These are phyloP conservation scores for Fusarium sp. DNA, from an alignment of 2,329 filamentous ascomycete species.

Conservation along the genomic window DNA sequence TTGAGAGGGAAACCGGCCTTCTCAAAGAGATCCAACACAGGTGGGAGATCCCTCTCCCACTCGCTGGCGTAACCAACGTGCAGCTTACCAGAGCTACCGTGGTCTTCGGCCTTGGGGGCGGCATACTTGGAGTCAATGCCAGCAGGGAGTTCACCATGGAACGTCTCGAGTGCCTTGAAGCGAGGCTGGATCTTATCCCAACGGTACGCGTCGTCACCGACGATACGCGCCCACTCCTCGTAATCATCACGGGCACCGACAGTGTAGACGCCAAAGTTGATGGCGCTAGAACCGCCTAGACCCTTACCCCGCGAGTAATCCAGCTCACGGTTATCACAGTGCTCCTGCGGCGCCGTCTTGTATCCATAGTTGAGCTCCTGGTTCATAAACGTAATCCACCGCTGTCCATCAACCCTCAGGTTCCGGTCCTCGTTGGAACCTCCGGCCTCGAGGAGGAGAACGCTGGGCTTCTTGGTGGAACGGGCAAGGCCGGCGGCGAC, in stretches of 20 bases:
- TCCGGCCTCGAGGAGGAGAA: constrained; percentile 72
- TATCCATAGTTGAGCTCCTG: constrained; percentile 63
- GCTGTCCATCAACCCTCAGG: constrained; percentile 63
- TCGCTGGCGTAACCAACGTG: constrained; percentile 59
- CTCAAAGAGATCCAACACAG: constrained; percentile 59
- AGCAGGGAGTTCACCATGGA: constrained; percentile 54
- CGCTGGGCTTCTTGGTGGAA: constrained; percentile 57
- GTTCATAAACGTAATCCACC: constrained; percentile 63
- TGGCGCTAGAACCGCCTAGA: constrained; percentile 62
- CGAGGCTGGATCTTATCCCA: constrained; percentile 65
- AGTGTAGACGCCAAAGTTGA: constrained; percentile 66
- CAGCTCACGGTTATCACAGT: constrained; percentile 55
- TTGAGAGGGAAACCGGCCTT: constrained; percentile 61
- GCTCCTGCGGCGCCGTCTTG: constrained; percentile 58
- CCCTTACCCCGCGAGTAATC: constrained; percentile 62
- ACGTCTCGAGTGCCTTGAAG: constrained; percentile 65
- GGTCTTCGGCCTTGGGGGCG: constrained; percentile 54
- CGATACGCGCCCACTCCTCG: constrained; percentile 67
- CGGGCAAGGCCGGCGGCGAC: constrained; percentile 64
- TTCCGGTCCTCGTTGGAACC: constrained; percentile 57
- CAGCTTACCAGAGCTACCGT: constrained; percentile 61
- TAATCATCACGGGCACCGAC: constrained; percentile 69
- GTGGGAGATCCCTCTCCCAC: constrained; percentile 60
- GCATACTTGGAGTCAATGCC: constrained; percentile 58
- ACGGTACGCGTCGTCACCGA: constrained; percentile 64